Evolutionary conservation across 371 early-diverging fungal species (phyloP).

Genomic region (Batkoa obscura): DNA sequence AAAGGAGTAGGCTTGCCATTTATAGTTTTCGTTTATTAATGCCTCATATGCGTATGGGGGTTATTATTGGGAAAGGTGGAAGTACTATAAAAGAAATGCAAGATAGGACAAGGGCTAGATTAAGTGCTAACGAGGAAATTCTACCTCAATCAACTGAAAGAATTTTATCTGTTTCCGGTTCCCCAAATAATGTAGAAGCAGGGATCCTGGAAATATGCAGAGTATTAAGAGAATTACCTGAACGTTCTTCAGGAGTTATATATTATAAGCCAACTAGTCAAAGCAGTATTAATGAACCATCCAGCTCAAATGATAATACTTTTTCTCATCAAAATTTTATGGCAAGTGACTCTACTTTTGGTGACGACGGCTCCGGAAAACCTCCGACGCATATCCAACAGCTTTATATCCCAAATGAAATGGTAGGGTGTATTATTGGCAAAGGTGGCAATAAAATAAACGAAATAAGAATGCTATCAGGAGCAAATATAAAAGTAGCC

Average conservation of each 20-base stretch:
- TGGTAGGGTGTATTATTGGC: slow-evolving; percentile 78
- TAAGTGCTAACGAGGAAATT: slow-evolving; percentile 59
- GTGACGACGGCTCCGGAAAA: neutral
- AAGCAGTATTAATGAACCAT: slow-evolving; percentile 5
- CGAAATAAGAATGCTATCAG: slow-evolving; percentile 55
- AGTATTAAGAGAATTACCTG: slow-evolving; percentile 35
- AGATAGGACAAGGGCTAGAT: slow-evolving; percentile 56
- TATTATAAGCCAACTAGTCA: slow-evolving; percentile 31
- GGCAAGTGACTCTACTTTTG: no score
- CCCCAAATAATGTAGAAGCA: slow-evolving; percentile 53
- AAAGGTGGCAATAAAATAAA: slow-evolving; percentile 73
- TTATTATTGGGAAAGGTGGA: slow-evolving; percentile 81
- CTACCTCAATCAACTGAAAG: slow-evolving; percentile 60
- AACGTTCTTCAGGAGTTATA: slow-evolving; percentile 19
- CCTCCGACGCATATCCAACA: slow-evolving; percentile 40
- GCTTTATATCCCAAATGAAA: slow-evolving; percentile 64
- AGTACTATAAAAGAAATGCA: slow-evolving; percentile 77
- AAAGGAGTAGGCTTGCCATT: neutral
- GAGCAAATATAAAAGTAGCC: slow-evolving; percentile 58
- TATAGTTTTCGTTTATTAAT: slow-evolving; percentile 49
- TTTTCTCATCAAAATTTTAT: neutral
- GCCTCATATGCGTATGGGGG: slow-evolving; percentile 60
- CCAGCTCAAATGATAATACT: slow-evolving; percentile 12
- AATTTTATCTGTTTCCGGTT: slow-evolving; percentile 67
- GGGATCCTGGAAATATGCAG: slow-evolving; percentile 53